Conservation (phyloP, 2,329 filamentous ascomycete species). For the Aspergillus pseudotamarii region DNA sequence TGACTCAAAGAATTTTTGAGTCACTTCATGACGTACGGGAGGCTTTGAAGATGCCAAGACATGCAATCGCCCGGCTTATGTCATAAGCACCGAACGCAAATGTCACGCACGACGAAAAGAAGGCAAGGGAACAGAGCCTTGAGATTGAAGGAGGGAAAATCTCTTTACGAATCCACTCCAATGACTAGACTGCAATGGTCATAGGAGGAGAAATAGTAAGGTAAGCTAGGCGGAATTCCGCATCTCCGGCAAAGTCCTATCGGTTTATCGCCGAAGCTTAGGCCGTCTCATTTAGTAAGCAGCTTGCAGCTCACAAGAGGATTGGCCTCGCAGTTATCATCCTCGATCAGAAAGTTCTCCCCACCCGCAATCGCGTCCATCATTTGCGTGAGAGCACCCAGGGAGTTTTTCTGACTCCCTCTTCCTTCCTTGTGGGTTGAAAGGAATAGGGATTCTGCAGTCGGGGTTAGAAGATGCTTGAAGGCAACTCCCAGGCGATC, state of each 20-base stretch:
- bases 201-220: not conserved
- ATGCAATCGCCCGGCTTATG: not conserved
- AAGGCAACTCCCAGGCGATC: constrained; percentile 38
- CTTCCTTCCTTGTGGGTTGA: constrained; percentile 16
- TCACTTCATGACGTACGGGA: not conserved
- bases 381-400: constrained; percentile 7
- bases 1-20: not conserved
- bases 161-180: not conserved
- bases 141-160: not conserved
- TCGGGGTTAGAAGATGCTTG: constrained; percentile 36
- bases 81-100: not conserved
- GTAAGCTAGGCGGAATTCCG: not conserved
- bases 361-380: constrained; percentile 19
- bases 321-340: constrained; percentile 3
- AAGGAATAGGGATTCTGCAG: constrained; percentile 28
- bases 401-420: constrained; percentile 8
- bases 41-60: not conserved
- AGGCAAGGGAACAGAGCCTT: not conserved
- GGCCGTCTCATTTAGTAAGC: constrained; percentile 25
- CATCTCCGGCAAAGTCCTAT: not conserved
- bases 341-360: constrained; percentile 3
- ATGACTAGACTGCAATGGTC: not conserved
- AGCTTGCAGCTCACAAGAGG: constrained; percentile 16
- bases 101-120: not conserved
- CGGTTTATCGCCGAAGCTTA: constrained; percentile 7